Evolutionary conservation across 2,329 filamentous ascomycete species (phyloP), one percentile per base, ranked within the genome.

Genomic region (Alternaria dauci): DNA sequence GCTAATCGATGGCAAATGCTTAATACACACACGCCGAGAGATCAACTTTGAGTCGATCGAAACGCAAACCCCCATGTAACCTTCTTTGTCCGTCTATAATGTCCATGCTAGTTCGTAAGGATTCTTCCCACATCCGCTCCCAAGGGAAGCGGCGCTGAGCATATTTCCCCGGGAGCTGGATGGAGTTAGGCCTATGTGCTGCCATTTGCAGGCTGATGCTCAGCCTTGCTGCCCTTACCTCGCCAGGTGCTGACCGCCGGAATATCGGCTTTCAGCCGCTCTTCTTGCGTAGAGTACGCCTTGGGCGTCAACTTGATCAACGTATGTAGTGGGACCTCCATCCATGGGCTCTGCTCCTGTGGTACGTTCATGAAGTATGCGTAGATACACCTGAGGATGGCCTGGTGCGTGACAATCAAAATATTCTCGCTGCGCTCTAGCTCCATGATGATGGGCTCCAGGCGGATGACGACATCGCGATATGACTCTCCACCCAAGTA

Each of bases 381-480:
- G 76, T 98, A 99, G 72, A 99, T 97, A 83, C 95, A 99, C 61
- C 95, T 89, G 64, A 99, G 84, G 34, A 99, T 94, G 14, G 95
- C 95, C 81, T 99, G 95, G 78, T 99, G 95, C 4, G 95, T 98
- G 63, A 99, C 93, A 70, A 99, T 98, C 62, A 99, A 88, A 68
- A 99, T 96, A 76, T 99, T 96, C 79, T 98, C 95, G 70, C 90
- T 93, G 64, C 95, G 88, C 80, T 99, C 95, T 53, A 99, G 85
- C 78, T 99, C 95, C 95, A 99, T 99, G 81, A 99, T 99, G 80
- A 99, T 99, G 63, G 95, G 95, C 76, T 99, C 95, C 0, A 99
- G 88, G 1, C 95, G 93, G 73, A 97, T 98, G 41, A 99, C 95
- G 1, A 99, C 94, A 74, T 99, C 95, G 57, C 94, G 92, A 79